Conservation (phyloP, 2,329 filamentous ascomycete genomes). For the Mollisiaceae sp. region DNA sequence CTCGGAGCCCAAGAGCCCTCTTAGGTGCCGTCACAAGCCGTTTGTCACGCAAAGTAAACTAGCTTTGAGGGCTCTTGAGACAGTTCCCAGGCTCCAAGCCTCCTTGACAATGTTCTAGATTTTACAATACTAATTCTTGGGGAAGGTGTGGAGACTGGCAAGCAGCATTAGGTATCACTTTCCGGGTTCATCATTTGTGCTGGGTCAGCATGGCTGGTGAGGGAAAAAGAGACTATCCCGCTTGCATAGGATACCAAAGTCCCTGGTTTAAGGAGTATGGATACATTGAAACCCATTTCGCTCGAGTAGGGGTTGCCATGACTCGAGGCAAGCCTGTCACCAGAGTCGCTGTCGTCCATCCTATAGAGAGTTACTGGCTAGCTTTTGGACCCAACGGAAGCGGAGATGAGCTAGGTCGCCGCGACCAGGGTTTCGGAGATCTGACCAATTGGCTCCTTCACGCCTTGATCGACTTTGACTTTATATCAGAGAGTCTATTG, state of each 20-base stretch:
- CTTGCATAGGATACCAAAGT: slow-evolving; percentile 43
- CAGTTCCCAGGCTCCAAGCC: too few species aligned
- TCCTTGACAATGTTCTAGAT: too few species aligned
- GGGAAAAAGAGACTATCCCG: slow-evolving; percentile 43
- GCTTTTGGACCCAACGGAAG: slow-evolving; percentile 41
- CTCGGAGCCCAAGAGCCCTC: too few species aligned
- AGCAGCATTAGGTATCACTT: slow-evolving; percentile 43
- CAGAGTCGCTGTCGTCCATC: slow-evolving; percentile 42
- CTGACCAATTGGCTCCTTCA: slow-evolving; percentile 40
- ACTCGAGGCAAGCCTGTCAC: slow-evolving; percentile 41
- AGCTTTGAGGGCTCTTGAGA: too few species aligned
- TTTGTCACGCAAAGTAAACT: too few species aligned
- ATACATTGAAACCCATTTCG: slow-evolving; percentile 43
- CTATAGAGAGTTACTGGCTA: slow-evolving; percentile 45
- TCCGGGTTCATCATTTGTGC: slow-evolving; percentile 42
- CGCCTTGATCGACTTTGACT: slow-evolving; percentile 44
- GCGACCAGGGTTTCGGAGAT: slow-evolving; percentile 40
- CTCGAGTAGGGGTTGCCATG: slow-evolving; percentile 41
- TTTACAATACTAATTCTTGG: too few species aligned
- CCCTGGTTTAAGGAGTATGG: slow-evolving; percentile 44
- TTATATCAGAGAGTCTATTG: slow-evolving; percentile 42
- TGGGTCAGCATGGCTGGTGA: slow-evolving; percentile 45
- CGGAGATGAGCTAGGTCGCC: slow-evolving; percentile 35
- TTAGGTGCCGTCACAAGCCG: too few species aligned
- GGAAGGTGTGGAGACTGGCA: slow-evolving; percentile 42